phyloP scores from a whole-genome alignment of 306 rosid species.

The Rubus parviflorus region DNA sequence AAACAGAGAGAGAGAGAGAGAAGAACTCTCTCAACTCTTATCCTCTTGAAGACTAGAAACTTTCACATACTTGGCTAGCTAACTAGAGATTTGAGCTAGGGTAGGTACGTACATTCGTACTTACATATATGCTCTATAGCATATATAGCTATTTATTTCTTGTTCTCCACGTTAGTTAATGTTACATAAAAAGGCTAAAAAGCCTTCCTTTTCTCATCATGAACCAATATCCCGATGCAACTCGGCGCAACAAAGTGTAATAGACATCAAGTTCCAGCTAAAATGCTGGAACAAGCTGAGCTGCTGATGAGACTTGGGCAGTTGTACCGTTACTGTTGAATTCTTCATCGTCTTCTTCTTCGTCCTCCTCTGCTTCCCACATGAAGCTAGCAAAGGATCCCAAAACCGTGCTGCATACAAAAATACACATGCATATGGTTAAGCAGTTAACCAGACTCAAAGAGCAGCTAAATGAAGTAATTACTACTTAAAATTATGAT shows the following conservation, averaged over 20 bases:
- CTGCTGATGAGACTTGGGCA: constrained; percentile 20
- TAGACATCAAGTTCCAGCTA: background rate
- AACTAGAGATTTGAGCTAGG: background rate
- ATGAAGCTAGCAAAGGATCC: constrained; percentile 70
- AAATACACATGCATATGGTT: background rate
- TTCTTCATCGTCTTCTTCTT: constrained; percentile 4
- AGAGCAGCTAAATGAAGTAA: background rate
- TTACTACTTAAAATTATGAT: background rate
- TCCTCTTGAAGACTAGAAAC: background rate
- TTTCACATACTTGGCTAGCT: background rate
- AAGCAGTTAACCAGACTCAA: background rate
- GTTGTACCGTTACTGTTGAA: background rate
- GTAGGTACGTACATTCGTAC: background rate
- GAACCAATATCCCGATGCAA: background rate
- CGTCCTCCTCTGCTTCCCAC: constrained; percentile 71
- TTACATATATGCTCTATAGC: background rate
- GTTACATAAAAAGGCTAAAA: background rate
- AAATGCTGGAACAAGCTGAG: constrained; percentile 39
- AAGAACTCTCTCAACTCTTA: background rate
- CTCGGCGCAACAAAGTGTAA: background rate
- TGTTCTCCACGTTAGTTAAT: background rate
- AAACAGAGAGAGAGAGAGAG: background rate
- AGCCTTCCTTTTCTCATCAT: background rate
- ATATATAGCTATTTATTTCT: background rate
- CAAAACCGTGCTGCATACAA: constrained; percentile 54